Base-by-base conservation (phyloP, 345 rosid species). In the Gossypium ekmanianum region DNA sequence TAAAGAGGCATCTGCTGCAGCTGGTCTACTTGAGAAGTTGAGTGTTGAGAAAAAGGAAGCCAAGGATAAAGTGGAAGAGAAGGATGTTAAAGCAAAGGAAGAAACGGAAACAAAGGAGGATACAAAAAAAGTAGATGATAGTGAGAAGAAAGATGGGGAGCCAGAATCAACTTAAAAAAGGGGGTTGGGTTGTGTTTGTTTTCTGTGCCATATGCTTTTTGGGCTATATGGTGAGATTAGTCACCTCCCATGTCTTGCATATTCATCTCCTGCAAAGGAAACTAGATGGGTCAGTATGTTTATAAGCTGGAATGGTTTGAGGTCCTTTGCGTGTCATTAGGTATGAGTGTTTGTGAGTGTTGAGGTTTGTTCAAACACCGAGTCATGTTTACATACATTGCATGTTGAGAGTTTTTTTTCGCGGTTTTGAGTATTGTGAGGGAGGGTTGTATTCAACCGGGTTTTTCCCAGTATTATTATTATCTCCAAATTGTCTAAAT, bases 1-100 rank as follows among this genome's bases (percentile, higher is more conserved):
- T 71, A 72, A 85, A 80, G 96, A 88, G 41, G 93, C 94, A 11
- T 61, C 86, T 70, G 87, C 85, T n/a, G 75, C 94, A 11, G 94
- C 91, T 59, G 89, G 86, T 44, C 89, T 85, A 56, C 91, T 94
- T 11, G 88, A 89, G 80, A 89, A 83, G 73, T 78, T 94, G 83
- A 85, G 86, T 48, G 92, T 93, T 43, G 91, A 88, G 80, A 97
- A 90, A 65, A 84, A 87, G 73, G 79, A 89, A 78, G 62, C 34
- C 13, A 51, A 72, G 14, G 75, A 72, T 12, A 58, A 72, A 56
- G 43, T 64, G 39, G 75, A 17, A 56, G 51, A 72, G 63, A 52
- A 72, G 54, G 43, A 72, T 27, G 75, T 48, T 75, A 73, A 76
- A 61, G 73, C 78, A 20, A 74, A 75, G 66, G 84, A 79, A 26